A percentile compares a stretch with the other conserved stretches of the same genome.
Evolutionary conservation across 352 stramenopile species (phyloP).

Genomic region (Pythium utonaiense): DNA sequence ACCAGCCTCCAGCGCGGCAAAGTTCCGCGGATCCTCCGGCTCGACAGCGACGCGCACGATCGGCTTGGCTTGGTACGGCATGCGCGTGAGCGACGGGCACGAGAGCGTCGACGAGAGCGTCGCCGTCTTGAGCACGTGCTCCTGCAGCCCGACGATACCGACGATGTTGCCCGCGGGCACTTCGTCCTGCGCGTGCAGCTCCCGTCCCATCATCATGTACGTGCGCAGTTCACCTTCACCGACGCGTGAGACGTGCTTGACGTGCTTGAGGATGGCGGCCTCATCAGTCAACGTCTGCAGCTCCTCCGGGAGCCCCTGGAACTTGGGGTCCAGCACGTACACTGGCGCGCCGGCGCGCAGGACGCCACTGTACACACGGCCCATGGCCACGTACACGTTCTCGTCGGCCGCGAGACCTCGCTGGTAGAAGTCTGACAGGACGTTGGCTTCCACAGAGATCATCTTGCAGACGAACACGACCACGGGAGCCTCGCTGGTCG

Average conservation of each 20-base stretch:
- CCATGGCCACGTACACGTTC: constrained; percentile 90
- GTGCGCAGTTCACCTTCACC: constrained; percentile 48
- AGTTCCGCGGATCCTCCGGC: constrained; percentile 81
- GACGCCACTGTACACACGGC: constrained; percentile 87
- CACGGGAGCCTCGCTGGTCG: constrained; percentile 53
- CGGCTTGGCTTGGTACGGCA: constrained; percentile 89
- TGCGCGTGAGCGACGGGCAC: constrained; percentile 82
- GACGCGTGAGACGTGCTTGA: constrained; percentile 63
- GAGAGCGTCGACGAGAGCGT: constrained; percentile 78
- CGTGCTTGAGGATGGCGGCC: constrained; percentile 28
- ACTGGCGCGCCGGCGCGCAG: constrained; percentile 55
- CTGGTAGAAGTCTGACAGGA: constrained; percentile 76
- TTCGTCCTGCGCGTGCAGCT: constrained; percentile 67
- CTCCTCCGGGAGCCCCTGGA: constrained; percentile 43
- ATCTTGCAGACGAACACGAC: constrained; percentile 93
- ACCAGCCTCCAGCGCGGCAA: constrained; percentile 79
- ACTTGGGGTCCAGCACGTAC: constrained; percentile 89
- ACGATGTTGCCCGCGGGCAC: constrained; percentile 91
- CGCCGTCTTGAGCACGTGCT: constrained; percentile 88
- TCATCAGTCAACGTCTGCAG: constrained; percentile 19
- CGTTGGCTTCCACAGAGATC: constrained; percentile 81
- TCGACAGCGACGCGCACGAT: constrained; percentile 92
- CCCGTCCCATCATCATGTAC: constrained; percentile 93
- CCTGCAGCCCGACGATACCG: constrained; percentile 83
- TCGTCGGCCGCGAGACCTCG: constrained; percentile 42